These are phyloP conservation scores for Suillus occidentalis DNA, from an alignment of 768 basidiomycete species.

Conservation along the genomic window DNA sequence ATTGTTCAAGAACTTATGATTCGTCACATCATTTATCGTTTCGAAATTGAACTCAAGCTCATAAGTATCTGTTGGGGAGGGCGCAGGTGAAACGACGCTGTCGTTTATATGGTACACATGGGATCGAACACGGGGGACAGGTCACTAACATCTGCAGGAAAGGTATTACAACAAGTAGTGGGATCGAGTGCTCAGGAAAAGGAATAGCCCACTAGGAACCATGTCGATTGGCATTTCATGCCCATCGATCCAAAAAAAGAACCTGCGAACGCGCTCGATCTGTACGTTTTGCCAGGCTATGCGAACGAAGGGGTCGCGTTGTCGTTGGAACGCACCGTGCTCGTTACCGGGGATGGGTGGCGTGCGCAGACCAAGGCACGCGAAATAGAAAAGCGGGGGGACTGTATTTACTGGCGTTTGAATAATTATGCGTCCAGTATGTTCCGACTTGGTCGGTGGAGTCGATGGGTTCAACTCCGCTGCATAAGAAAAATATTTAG, in stretches of 20 bases:
- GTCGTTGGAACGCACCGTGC: slow-evolving; percentile 79
- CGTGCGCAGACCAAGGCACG: slow-evolving; percentile 66
- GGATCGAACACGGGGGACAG: slow-evolving; percentile 45
- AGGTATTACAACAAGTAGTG: not conserved
- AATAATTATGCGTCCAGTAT: slow-evolving; percentile 79
- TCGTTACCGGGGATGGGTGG: slow-evolving; percentile 43
- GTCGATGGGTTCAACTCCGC: slow-evolving; percentile 70
- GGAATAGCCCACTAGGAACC: slow-evolving; percentile 53
- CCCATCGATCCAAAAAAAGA: slow-evolving; percentile 86
- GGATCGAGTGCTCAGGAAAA: not conserved
- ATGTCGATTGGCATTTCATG: slow-evolving; percentile 82
- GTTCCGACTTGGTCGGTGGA: slow-evolving; percentile 73
- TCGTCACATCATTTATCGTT: slow-evolving; percentile 82
- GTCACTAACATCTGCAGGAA: slow-evolving; percentile 59
- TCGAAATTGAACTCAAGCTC: slow-evolving; percentile 75
- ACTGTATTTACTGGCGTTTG: slow-evolving; percentile 38
- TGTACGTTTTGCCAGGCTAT: slow-evolving; percentile 81
- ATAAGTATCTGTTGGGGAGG: slow-evolving; percentile 53
- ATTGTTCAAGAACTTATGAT: slow-evolving; percentile 72
- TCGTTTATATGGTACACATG: slow-evolving; percentile 66
- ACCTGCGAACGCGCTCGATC: slow-evolving; percentile 73
- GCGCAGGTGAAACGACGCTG: slow-evolving; percentile 49
- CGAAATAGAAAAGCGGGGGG: not conserved
- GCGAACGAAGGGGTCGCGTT: slow-evolving; percentile 80
- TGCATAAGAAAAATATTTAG: slow-evolving; percentile 24